Base-by-base conservation (phyloP, 345 rosid genomes). In the Eucalyptus cladocalyx region DNA sequence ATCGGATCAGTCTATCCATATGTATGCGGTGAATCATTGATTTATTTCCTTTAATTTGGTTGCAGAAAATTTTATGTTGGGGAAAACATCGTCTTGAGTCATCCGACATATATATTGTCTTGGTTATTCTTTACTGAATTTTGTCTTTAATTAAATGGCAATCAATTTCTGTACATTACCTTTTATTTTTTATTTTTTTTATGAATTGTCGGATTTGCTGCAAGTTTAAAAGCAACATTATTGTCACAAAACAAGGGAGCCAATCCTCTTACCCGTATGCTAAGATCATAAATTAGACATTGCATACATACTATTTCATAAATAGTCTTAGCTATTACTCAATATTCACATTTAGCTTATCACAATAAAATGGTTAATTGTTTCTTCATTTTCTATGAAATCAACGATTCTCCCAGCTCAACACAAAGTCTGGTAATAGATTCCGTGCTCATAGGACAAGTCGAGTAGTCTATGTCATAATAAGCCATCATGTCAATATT, bases 151-250 rank as follows among this genome's bases (percentile, higher is more conserved):
- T 26, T 2, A 26, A 26, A 58, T 58, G 65, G 1, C n/a, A 58
- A 26, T 58, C n/a, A 5, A 58, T 1, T 26, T 26, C 1, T 26
- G 2, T 58, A 58, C 0, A 19, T 53, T n/a, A n/a, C n/a, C n/a
- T n/a, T n/a, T n/a, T n/a, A n/a, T n/a, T n/a, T n/a, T 47, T 12
- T 3, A 1, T 9, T 6, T 18, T 16, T 53, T 23, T 0, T n/a
- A 3, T 26, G 15, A 6, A 58, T 28, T 58, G n/a, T 58, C 0
- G 1, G 2, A 60, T 60, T 60, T 60, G 32, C 2, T 6, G 2
- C 32, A 12, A 60, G 2, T 60, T 12, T 60, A 28, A 30, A 30
- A 60, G 34, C 32, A 13, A 30, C 2, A 12, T 28, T 17, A 60
- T 60, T 28, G 1, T 60, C 69, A 28, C 69, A 12, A 60, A 28